Base-by-base conservation (phyloP, 2,329 filamentous ascomycete genomes). In the Fusarium ambrosium region DNA sequence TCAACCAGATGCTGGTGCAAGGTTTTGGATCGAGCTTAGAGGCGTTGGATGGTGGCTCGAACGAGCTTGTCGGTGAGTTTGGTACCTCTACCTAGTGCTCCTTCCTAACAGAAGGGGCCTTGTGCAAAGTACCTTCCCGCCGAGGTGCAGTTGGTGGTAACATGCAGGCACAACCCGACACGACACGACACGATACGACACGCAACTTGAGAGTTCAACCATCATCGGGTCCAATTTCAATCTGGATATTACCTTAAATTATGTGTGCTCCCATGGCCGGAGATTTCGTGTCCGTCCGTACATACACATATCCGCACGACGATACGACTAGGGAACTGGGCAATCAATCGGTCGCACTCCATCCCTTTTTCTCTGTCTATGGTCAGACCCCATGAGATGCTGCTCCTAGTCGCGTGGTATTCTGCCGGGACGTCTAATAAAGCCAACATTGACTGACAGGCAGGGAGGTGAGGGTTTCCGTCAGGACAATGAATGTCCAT, bases 401-500 rank as follows among this genome's bases (percentile, higher is more conserved):
- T 45, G 51, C 56, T 62, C 62, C 65, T 59, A 72, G 41, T 74
- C 71, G 71, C 64, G 71, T 74, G 71, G 68, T 63, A 62, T 67
- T 63, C 45, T 69, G 11, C 62, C 48, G 59, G 66, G 53, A 74
- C 71, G 71, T 69, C 68, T 72, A 74, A 71, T 53, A 67, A 55
- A 62, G 41, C 22, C 58, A 67, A 45, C 61, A 41, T 22, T 64
- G 58, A 36, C 56, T 69, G 68, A 68, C 66, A 66, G 70, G 61
- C 63, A 69, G 60, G 64, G 61, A 73, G 71, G 60, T 53, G 61
- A 53, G 56, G 64, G 60, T 59, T 56, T 70, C 64, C 13, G 34
- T 55, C 63, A 66, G 66, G 68, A 68, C 67, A 65, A 63, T 63
- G 64, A 34, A 70, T 61, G 56, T 22, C 24, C 24, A 27, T 27